Base-by-base conservation (phyloP, 2,329 filamentous ascomycete genomes). In the Bimuria novae-zelandiae region DNA sequence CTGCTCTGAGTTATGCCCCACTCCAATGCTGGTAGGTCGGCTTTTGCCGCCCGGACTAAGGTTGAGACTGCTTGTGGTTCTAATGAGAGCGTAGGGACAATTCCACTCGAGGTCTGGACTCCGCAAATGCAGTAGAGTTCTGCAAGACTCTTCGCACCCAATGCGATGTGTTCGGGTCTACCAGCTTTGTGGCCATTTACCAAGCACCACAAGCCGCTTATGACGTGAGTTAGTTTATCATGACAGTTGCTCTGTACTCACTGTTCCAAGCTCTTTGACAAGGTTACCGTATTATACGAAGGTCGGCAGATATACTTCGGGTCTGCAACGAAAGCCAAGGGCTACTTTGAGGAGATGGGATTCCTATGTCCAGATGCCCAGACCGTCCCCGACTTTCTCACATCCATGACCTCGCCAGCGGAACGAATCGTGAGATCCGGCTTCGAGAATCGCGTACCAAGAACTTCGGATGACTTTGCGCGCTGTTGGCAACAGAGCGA, bases 291-390 rank as follows among this genome's bases (percentile, higher is more conserved):
- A 1, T 80, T 89, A 3, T 85, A 89, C 62, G 81, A 82, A 45
- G 89, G 89, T 2, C 82, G 84, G 52, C 88, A 88, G 58, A 83
- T 91, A n/a, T 92, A 85, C 75, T 92, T 86, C 62, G 89, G 89
- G 2, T 78, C 79, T 0, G 79, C 83, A 0, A 78, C 82, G 5
- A 76, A 82, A 2, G 89, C 89, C 0, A 87, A 84, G 64, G 70
- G 78, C 21, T 92, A 89, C 67, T 92, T 92, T 57, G 73, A 85
- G 41, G 75, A 82, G 12, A 77, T 92, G 21, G 89, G 89, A 0
- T 92, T 91, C 61, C 78, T 83, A 14, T 89, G 88, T 62, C 88
- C 89, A 0, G 80, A 84, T n/a, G 82, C 88, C 10, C 84, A 87
- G 80, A 91, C 87, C 0, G 86, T 86, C 0, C 85, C 85, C 3